Evolutionary conservation across 139 green algal genomes (phyloP).

Genomic region (Closterium sp.): DNA sequence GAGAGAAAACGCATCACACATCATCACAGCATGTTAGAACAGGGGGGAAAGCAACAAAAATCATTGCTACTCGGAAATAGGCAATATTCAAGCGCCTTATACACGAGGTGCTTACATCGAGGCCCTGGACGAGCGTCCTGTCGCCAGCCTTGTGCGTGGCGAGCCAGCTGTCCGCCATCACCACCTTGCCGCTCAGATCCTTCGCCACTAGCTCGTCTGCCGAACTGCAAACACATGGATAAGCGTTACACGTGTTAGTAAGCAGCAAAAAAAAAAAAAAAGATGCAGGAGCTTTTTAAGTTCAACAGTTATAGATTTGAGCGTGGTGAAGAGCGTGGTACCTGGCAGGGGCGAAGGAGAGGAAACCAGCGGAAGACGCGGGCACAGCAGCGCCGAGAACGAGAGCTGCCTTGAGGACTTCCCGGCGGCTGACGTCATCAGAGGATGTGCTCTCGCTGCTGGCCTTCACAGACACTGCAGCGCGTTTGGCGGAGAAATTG

Average conservation of each 20-base stretch:
- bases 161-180: slow-evolving; percentile 80
- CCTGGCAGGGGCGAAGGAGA: background rate
- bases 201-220: slow-evolving; percentile 69
- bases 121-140: slow-evolving; percentile 83
- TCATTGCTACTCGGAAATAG: too few relatives aligned
- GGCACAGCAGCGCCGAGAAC: background rate
- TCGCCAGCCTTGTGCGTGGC: slow-evolving; percentile 81
- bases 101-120: slow-evolving; percentile 65
- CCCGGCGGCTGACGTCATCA: background rate
- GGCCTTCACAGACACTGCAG: background rate
- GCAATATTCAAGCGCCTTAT: too few relatives aligned
- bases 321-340: background rate
- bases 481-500: background rate
- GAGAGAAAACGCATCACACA: too few relatives aligned
- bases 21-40: too few relatives aligned
- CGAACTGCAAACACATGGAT: background rate
- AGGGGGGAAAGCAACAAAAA: too few relatives aligned
- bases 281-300: too few relatives aligned
- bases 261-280: too few relatives aligned
- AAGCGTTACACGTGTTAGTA: too few relatives aligned
- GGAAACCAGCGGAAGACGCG: background rate
- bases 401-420: background rate
- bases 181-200: slow-evolving; percentile 91
- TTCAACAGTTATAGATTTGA: too few relatives aligned
- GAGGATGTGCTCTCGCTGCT: background rate